Conservation (phyloP, 2,329 filamentous ascomycete species). For the Akanthomyces uredinophilus region DNA sequence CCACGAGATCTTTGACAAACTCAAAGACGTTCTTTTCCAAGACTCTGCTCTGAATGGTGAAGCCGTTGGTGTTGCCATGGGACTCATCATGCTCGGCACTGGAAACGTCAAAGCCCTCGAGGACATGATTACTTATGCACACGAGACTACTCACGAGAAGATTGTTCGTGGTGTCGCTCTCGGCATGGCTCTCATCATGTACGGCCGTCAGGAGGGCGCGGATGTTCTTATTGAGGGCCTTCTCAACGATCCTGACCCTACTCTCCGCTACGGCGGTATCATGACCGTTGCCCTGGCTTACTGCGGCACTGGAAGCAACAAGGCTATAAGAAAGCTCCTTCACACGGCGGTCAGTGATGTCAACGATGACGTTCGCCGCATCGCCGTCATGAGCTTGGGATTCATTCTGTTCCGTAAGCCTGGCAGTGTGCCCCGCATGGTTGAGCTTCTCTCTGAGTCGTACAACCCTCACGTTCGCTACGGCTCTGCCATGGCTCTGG, state of each 20-base stretch:
- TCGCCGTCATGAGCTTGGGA: constrained; percentile 94
- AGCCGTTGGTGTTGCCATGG: constrained; percentile 92
- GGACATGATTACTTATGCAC: constrained; percentile 96
- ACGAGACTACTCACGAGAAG: constrained; percentile 98
- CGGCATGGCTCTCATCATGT: constrained; percentile 98
- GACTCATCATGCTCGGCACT: constrained; percentile 97
- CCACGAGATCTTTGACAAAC: constrained; percentile 82
- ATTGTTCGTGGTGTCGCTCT: constrained; percentile 93
- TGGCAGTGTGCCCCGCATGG: constrained; percentile 95
- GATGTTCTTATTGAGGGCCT: constrained; percentile 93
- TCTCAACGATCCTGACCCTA: constrained; percentile 88
- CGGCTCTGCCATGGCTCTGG: constrained; percentile 94
- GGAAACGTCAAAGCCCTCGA: constrained; percentile 89
- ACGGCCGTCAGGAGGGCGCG: constrained; percentile 86
- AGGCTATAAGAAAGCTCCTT: constrained; percentile 90
- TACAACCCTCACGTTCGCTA: constrained; percentile 99
- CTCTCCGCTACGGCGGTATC: constrained; percentile 92
- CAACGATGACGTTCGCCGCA: constrained; percentile 91
- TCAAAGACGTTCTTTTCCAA: constrained; percentile 81
- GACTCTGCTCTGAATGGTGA: constrained; percentile 97
- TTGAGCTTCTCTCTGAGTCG: constrained; percentile 93
- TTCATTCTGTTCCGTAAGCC: constrained; percentile 99
- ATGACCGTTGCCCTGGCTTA: constrained; percentile 98
- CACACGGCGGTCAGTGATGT: constrained; percentile 97
- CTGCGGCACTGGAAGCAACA: constrained; percentile 96